Conservation (phyloP, 2,329 filamentous ascomycete genomes). For the Leptographium galeiforme region DNA sequence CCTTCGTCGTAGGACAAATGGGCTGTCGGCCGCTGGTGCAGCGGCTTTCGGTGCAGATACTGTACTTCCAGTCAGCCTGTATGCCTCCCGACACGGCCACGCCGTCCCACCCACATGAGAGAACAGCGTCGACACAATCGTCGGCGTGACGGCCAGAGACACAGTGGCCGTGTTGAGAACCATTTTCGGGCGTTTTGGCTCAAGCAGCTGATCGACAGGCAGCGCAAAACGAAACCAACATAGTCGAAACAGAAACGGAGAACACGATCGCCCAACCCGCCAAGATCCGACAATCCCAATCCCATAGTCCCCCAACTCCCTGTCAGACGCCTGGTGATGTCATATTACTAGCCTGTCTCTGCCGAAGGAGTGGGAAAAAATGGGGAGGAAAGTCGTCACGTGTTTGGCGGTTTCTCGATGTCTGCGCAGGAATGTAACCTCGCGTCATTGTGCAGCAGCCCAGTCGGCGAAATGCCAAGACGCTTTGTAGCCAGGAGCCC, state of each 20-base stretch:
- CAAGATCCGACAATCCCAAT: no score
- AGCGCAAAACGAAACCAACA: neutral
- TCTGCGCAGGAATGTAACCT: no score
- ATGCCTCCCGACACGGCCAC: neutral
- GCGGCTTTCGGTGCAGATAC: constrained; percentile 70
- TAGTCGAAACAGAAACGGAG: neutral
- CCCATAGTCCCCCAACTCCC: no score
- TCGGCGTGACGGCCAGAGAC: constrained; percentile 72
- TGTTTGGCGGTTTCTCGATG: no score
- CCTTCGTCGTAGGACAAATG: constrained; percentile 93
- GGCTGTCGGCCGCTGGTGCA: constrained; percentile 68
- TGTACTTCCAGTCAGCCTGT: constrained; percentile 20
- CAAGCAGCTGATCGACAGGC: neutral
- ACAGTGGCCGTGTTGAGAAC: constrained; percentile 65
- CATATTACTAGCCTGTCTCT: no score
- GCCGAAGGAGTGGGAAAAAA: no score
- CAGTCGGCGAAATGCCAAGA: no score
- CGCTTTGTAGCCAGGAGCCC: no score
- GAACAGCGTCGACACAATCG: constrained; percentile 73
- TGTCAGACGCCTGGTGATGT: no score
- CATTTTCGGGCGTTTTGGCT: constrained; percentile 1
- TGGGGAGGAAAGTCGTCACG: no score
- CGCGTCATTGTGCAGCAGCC: no score
- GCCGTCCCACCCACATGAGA: constrained; percentile 52
- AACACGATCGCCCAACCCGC: no score